Conservation (phyloP, 2,329 filamentous ascomycete species). For the Diaporthe amygdali region DNA sequence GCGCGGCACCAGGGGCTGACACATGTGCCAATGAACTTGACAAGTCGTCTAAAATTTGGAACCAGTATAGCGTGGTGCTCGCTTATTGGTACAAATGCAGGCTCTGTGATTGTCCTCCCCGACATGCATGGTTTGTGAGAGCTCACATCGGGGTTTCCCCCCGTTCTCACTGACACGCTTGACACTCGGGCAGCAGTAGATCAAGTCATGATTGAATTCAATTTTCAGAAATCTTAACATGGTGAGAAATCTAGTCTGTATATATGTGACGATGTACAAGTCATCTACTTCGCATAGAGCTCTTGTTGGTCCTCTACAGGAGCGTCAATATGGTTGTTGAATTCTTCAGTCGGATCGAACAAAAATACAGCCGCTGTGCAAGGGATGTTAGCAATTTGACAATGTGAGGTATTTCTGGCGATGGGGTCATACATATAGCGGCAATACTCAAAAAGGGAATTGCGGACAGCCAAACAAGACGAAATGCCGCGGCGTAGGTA, state of each 20-base stretch:
- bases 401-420: neutral
- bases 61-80: neutral
- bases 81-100: neutral
- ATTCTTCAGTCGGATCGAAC: constrained; percentile 39
- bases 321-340: constrained; percentile 43
- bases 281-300: neutral
- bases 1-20: neutral
- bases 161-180: neutral
- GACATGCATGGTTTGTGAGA: constrained; percentile 2
- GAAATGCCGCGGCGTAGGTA: constrained; percentile 37
- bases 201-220: neutral
- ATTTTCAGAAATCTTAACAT: neutral
- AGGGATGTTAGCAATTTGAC: neutral
- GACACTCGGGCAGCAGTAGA: neutral
- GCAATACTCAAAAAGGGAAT: constrained; percentile 28
- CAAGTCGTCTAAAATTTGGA: neutral
- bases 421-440: constrained; percentile 31
- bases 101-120: neutral
- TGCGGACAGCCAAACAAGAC: constrained; percentile 39
- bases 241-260: neutral
- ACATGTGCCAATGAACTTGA: neutral
- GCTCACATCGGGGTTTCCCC: neutral
- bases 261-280: too few relatives aligned
- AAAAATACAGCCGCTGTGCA: constrained; percentile 33
- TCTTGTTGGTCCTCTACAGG: constrained; percentile 34